Evolutionary conservation across 257 asterid genomes (phyloP).

Genomic region (Nicotiana knightiana): DNA sequence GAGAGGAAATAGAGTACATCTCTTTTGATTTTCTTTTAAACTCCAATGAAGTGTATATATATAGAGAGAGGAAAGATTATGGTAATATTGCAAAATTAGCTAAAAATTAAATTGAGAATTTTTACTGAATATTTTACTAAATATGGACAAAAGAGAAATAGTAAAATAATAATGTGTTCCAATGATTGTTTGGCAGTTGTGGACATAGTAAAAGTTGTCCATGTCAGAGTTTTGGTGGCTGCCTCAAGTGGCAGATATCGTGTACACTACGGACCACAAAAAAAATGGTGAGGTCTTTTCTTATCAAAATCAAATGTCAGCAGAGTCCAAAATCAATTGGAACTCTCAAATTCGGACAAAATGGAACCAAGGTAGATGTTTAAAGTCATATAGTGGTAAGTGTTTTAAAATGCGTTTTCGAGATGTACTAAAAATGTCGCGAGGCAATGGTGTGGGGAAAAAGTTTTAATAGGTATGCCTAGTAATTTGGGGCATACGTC

Average conservation of each 20-base stretch:
- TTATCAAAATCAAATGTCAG: not conserved
- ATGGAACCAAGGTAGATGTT: not conserved
- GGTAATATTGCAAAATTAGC: not conserved
- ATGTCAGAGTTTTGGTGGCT: not conserved
- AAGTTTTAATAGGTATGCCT: too few species aligned
- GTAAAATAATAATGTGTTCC: not conserved
- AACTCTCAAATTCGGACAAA: not conserved
- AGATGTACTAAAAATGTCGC: too few species aligned
- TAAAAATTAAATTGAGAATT: not conserved
- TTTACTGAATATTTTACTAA: not conserved
- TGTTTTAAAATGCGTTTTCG: too few species aligned
- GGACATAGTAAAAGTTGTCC: not conserved
- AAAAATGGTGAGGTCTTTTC: not conserved
- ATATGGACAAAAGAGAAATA: not conserved
- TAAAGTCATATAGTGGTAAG: not conserved
- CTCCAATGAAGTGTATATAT: not conserved
- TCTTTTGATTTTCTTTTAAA: not conserved
- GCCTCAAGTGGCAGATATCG: not conserved
- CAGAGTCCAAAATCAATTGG: conserved; percentile 3
- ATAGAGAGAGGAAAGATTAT: not conserved
- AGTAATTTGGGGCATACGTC: too few species aligned
- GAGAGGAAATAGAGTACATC: not conserved
- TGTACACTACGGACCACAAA: conserved; percentile 4
- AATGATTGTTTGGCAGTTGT: not conserved
- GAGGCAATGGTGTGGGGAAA: too few species aligned